These are phyloP conservation scores for Oxyria digyna DNA, from an alignment of 148 eudicot species.

Conservation along the genomic window DNA sequence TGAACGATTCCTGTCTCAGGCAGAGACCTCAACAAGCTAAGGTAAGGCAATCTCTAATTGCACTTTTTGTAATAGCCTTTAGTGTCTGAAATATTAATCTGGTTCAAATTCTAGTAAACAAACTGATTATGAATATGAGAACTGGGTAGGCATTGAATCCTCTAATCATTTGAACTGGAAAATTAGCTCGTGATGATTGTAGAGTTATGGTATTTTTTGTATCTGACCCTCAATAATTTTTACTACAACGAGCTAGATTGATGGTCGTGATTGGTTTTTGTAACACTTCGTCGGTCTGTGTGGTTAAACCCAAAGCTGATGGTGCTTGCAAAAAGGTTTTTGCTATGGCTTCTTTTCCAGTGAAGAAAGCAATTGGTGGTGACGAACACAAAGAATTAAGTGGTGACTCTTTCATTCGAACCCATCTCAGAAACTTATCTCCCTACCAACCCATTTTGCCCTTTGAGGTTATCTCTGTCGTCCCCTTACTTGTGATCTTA, in stretches of 20 bases:
- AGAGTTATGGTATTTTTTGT: not conserved
- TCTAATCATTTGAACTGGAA: too few relatives aligned
- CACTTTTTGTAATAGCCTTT: too few relatives aligned
- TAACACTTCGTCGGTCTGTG: conserved; percentile 30
- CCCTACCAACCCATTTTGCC: conserved; percentile 77
- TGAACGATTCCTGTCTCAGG: too few relatives aligned
- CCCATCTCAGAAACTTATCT: conserved; percentile 73
- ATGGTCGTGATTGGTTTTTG: conserved; percentile 59
- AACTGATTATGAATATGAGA: too few relatives aligned
- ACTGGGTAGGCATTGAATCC: too few relatives aligned
- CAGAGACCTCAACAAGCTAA: too few relatives aligned
- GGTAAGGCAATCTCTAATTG: too few relatives aligned
- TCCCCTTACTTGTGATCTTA: not conserved
- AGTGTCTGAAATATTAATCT: too few relatives aligned
- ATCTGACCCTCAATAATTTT: not conserved
- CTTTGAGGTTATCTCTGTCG: conserved; percentile 35
- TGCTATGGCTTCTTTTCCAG: conserved; percentile 49
- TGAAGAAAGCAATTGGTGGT: conserved; percentile 19
- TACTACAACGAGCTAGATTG: conserved; percentile 1
- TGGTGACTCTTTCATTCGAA: conserved; percentile 69
- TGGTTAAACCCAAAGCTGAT: conserved; percentile 23
- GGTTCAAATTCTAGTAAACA: too few relatives aligned
- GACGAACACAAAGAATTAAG: conserved; percentile 19
- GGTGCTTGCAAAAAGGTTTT: conserved; percentile 23
- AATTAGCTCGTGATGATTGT: not conserved